Evolutionary conservation across 192 early-diverging fungal genomes (phyloP), one percentile per base, ranked within the genome.

Genomic region (Lobulomyces angularis): DNA sequence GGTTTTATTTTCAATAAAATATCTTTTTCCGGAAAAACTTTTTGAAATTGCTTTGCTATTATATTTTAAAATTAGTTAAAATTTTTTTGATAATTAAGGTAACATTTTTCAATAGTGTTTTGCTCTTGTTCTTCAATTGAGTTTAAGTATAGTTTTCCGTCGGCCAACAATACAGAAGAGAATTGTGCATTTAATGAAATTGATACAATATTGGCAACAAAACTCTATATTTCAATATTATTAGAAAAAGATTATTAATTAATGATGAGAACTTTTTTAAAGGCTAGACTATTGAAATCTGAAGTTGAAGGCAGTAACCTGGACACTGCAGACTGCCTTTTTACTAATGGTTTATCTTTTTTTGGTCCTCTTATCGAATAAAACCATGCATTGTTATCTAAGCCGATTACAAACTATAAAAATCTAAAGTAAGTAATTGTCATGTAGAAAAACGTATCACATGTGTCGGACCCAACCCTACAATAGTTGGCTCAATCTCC

Each of bases 61-160:
- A 38, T 36, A 22, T 6, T 5, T 6, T 2, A 35, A 3, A 35
- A 19, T 2, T 35, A 35, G 18, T 35, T 35, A 35, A 1, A 35
- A 2, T 2, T 1, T 35, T 35, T 35, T 20, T 35, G 21, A 20
- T 35, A 20, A 35, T 35, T 20, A 20, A 35, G 18, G 5, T 36
- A n/a, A n/a, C n/a, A n/a, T n/a, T n/a, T n/a, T n/a, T n/a, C n/a
- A n/a, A n/a, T 11, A 8, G 12, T 14, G 37, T 11, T 38, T 38
- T n/a, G n/a, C n/a, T n/a, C 48, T 37, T 30, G 1, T 25, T 65
- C 45, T 17, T 51, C 45, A 36, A 69, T 64, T 7, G 52, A 35
- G 41, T 69, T 63, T 6, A 69, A 37, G 27, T 67, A 46, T 9
- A 69, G 43, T 11, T 37, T 33, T 30, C 67, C 67, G 41, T 59